A percentile compares a stretch with the other conserved stretches of the same genome.
Evolutionary conservation across 345 rosid genomes (phyloP).

Genomic region (Salix suchowensis): DNA sequence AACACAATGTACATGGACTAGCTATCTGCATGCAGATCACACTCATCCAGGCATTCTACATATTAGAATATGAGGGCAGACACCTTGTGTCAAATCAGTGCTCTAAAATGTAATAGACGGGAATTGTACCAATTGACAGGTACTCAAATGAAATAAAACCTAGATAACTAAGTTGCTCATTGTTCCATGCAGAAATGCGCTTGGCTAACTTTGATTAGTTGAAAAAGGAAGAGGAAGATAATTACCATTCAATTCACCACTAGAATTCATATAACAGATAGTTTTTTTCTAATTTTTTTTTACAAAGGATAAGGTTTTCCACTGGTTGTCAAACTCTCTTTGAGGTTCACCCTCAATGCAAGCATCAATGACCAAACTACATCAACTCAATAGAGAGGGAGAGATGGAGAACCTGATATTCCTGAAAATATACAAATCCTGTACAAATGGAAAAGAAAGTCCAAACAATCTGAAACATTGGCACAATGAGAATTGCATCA

Average conservation of each 20-base stretch:
- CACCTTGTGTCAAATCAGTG: background rate
- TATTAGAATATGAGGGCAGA: background rate
- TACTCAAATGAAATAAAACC: background rate
- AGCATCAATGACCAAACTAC: background rate
- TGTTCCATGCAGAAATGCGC: background rate
- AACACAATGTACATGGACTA: background rate
- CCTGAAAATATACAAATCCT: constrained; percentile 96
- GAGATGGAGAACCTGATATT: constrained; percentile 68
- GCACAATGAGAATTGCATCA: constrained; percentile 96
- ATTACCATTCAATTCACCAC: background rate
- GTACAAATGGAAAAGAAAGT: constrained; percentile 98
- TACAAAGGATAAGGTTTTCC: background rate
- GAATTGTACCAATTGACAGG: background rate
- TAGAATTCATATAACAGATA: background rate
- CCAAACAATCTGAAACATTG: constrained; percentile 99
- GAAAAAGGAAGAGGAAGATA: background rate
- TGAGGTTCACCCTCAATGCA: background rate
- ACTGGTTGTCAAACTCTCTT: background rate
- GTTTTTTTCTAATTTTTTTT: background rate
- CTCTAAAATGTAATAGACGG: background rate
- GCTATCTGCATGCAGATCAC: background rate
- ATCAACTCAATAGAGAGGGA: background rate
- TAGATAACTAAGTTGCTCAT: background rate
- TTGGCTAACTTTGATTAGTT: background rate
- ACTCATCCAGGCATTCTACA: background rate